A percentile compares a stretch with the other conserved stretches of the same genome.
These are phyloP conservation scores for Fusarium phyllophilum DNA, from an alignment of 2,329 filamentous ascomycete genomes.

Conservation along the genomic window DNA sequence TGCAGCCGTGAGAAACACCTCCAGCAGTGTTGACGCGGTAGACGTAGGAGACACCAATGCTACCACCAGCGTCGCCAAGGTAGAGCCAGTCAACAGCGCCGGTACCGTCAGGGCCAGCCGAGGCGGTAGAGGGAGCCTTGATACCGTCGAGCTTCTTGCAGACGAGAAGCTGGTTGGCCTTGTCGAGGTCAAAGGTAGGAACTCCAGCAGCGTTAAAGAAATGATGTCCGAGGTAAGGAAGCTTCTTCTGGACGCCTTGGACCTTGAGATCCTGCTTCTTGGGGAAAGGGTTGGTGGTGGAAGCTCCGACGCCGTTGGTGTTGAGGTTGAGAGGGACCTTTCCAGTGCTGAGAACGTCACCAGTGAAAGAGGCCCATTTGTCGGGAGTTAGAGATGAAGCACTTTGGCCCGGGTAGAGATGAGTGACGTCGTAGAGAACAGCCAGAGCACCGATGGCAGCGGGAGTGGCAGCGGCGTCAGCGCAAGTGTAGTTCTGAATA, in stretches of 20 bases:
- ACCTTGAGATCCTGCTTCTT: constrained; percentile 53
- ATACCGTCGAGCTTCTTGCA: constrained; percentile 61
- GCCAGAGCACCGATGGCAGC: constrained; percentile 65
- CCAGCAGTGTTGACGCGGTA: constrained; percentile 68
- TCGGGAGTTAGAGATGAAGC: constrained; percentile 50
- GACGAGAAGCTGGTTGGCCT: constrained; percentile 52
- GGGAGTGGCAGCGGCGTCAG: constrained; percentile 48
- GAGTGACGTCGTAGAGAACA: constrained; percentile 67
- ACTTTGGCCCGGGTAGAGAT: constrained; percentile 60
- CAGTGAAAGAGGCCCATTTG: constrained; percentile 55
- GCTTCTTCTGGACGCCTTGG: constrained; percentile 40
- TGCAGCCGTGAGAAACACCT: constrained; percentile 58
- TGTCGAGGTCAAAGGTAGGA: constrained; percentile 69
- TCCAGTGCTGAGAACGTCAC: constrained; percentile 53
- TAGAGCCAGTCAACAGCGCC: constrained; percentile 67
- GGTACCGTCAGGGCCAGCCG: constrained; percentile 58
- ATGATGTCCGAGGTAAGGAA: constrained; percentile 70
- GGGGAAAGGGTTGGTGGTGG: constrained; percentile 58
- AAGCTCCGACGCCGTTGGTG: constrained; percentile 51
- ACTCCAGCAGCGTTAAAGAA: constrained; percentile 67
- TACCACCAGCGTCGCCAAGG: constrained; percentile 55
- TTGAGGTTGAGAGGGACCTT: constrained; percentile 61
- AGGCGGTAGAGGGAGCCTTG: constrained; percentile 61
- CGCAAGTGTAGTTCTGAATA: constrained; percentile 76
- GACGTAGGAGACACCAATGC: constrained; percentile 53